phyloP scores from a whole-genome alignment of 75 land plant genomes.

The Picea glauca region DNA sequence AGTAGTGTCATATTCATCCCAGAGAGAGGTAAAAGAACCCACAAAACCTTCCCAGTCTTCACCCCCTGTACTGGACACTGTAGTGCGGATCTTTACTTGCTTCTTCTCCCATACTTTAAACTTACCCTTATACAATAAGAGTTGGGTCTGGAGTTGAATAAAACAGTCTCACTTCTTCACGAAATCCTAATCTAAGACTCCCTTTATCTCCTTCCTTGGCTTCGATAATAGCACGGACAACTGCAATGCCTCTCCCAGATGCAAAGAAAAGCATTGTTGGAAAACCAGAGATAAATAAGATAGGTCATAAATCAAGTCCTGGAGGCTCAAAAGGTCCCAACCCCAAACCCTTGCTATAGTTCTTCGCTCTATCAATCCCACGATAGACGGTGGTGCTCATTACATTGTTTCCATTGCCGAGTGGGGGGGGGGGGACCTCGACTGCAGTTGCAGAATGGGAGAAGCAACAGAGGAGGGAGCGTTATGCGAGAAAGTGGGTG shows the following conservation, averaged over 20 bases:
- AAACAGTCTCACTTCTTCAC: conserved; percentile 32
- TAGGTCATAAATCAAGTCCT: conserved; percentile 36
- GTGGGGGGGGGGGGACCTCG: too few species aligned
- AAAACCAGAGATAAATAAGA: conserved; percentile 23
- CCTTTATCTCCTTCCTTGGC: conserved; percentile 31
- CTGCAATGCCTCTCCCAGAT: conserved; percentile 29
- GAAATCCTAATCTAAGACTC: conserved; percentile 19
- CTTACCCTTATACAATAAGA: conserved; percentile 16
- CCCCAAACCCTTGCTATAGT: too few species aligned
- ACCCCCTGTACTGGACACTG: conserved; percentile 15
- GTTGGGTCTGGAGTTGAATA: conserved; percentile 33
- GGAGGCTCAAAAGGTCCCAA: conserved; percentile 29
- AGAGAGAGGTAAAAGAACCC: conserved; percentile 25
- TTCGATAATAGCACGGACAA: conserved; percentile 32
- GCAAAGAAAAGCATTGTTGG: conserved; percentile 35
- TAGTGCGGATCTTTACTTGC: conserved; percentile 24
- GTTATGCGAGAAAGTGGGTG: too few species aligned
- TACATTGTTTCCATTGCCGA: too few species aligned
- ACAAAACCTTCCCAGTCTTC: conserved; percentile 35
- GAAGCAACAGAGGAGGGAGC: too few species aligned
- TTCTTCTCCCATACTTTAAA: conserved; percentile 20
- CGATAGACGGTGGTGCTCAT: too few species aligned
- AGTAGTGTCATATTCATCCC: conserved; percentile 36
- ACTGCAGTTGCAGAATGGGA: too few species aligned
- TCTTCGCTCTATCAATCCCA: too few species aligned